Conservation (phyloP, 495 filamentous ascomycete species). For the Penicillium maclennaniae region DNA sequence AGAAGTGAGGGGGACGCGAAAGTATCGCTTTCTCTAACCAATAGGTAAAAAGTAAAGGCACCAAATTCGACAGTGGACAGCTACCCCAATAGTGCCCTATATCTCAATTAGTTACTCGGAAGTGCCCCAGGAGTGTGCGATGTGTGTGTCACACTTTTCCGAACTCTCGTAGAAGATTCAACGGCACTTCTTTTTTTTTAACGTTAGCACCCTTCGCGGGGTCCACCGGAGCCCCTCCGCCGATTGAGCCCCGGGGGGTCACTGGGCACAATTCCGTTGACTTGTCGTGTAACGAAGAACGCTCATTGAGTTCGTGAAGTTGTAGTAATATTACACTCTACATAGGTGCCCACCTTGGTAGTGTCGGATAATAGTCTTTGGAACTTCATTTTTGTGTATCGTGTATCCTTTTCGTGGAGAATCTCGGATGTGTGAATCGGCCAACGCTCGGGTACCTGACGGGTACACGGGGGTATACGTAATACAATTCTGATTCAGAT, state of each 20-base stretch:
- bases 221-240: constrained; percentile 22
- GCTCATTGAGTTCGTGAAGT: too few relatives aligned
- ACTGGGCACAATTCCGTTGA: background rate
- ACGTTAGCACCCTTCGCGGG: constrained; percentile 12
- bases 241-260: constrained; percentile 13
- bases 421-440: constrained; percentile 17
- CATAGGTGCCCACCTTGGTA: background rate
- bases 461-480: background rate
- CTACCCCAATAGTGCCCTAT: background rate
- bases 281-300: background rate
- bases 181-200: constrained; percentile 7
- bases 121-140: background rate
- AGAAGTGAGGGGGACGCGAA: background rate
- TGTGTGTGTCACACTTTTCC: constrained; percentile 4
- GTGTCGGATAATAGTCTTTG: background rate
- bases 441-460: constrained; percentile 20
- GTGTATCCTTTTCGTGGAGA: constrained; percentile 1
- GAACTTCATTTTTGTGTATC: background rate
- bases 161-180: background rate
- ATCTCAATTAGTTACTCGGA: background rate
- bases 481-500: background rate
- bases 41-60: background rate
- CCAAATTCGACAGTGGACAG: background rate
- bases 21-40: background rate
- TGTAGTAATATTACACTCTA: background rate